These are phyloP conservation scores for Tricholoma matsutake DNA, from an alignment of 768 basidiomycete species.

Conservation along the genomic window DNA sequence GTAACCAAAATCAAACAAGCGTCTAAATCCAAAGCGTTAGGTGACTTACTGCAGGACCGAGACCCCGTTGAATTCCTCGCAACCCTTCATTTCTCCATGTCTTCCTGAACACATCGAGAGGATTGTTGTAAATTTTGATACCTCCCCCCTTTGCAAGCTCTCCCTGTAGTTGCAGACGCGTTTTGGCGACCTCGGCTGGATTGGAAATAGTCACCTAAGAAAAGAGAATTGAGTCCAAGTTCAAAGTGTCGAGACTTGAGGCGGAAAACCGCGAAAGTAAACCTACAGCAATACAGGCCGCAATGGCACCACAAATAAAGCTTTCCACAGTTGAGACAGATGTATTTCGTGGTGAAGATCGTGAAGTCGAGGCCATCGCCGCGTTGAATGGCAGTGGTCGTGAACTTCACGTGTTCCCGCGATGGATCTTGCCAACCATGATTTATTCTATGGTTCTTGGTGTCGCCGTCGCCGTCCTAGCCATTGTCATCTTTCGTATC, in stretches of 20 bases:
- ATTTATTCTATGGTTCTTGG: slow-evolving; percentile 50
- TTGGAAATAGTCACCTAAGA: slow-evolving; percentile 76
- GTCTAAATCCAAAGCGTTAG: background rate
- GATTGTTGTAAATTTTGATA: slow-evolving; percentile 82
- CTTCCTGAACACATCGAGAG: slow-evolving; percentile 81
- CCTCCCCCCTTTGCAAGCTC: slow-evolving; percentile 79
- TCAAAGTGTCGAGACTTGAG: slow-evolving; percentile 11
- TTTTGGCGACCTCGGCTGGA: slow-evolving; percentile 86
- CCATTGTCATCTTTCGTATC: slow-evolving; percentile 49
- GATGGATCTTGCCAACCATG: slow-evolving; percentile 15
- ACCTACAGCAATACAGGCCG: slow-evolving; percentile 87
- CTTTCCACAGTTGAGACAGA: slow-evolving; percentile 69
- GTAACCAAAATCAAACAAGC: slow-evolving; percentile 16
- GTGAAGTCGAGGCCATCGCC: background rate
- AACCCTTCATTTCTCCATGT: slow-evolving; percentile 90
- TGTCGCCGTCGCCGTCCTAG: slow-evolving; percentile 47
- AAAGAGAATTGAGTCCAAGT: background rate
- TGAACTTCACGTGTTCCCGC: too few species aligned
- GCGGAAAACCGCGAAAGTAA: background rate
- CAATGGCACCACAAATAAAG: slow-evolving; percentile 87
- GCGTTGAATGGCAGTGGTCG: background rate
- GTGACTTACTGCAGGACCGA: slow-evolving; percentile 76
- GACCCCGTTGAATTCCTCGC: slow-evolving; percentile 88
- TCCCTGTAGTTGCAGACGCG: slow-evolving; percentile 93
- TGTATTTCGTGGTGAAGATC: slow-evolving; percentile 14